Conservation (phyloP, 345 rosid genomes). For the Syzygium grande region DNA sequence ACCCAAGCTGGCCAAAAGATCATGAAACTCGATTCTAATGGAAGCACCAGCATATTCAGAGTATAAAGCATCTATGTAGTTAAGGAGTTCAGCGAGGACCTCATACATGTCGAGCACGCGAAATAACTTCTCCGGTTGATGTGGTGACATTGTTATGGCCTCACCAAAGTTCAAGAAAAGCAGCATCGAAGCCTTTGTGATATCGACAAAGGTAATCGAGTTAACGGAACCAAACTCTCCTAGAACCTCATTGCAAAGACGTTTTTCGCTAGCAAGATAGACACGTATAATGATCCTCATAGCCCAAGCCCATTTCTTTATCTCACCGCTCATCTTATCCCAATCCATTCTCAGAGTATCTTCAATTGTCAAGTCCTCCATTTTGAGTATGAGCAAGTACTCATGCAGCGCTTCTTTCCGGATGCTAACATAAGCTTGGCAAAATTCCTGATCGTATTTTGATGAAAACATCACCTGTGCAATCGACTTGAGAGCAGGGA, state of each 20-base stretch:
- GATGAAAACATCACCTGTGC: constrained; percentile 65
- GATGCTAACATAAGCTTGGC: constrained; percentile 31
- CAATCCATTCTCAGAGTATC: constrained; percentile 52
- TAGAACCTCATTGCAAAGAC: constrained; percentile 51
- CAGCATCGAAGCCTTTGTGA: constrained; percentile 32
- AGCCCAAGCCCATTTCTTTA: constrained; percentile 62
- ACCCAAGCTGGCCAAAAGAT: constrained; percentile 29
- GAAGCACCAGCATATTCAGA: constrained; percentile 38
- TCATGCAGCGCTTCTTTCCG: constrained; percentile 55
- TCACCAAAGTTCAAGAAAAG: constrained; percentile 70
- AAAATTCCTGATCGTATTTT: constrained; percentile 40
- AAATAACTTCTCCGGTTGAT: constrained; percentile 55
- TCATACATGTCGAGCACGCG: constrained; percentile 68
- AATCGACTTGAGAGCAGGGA: constrained; percentile 52
- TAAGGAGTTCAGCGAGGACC: constrained; percentile 36
- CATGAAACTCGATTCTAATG: constrained; percentile 45
- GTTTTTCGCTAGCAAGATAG: constrained; percentile 54
- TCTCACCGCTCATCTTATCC: constrained; percentile 35
- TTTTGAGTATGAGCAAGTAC: constrained; percentile 34
- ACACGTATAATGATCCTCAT: constrained; percentile 38
- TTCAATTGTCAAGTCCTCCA: constrained; percentile 45
- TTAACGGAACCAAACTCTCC: constrained; percentile 31
- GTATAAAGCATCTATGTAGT: constrained; percentile 39
- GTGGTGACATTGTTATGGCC: constrained; percentile 48
- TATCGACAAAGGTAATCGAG: constrained; percentile 42